phyloP scores from a whole-genome alignment of 179 eudicot genomes.

The Carnegiea gigantea region DNA sequence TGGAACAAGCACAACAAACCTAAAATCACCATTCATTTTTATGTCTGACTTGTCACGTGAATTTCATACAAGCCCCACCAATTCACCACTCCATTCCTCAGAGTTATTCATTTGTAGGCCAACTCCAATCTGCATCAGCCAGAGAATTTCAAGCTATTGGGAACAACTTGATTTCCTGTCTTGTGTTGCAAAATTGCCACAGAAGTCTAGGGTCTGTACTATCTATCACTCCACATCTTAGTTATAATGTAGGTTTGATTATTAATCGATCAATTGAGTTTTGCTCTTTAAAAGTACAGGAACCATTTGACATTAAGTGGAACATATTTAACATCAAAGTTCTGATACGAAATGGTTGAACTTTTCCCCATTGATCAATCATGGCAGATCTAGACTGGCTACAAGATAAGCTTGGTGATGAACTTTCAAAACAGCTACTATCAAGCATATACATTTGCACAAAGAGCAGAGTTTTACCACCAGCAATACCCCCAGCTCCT shows the following conservation, averaged over 20 bases:
- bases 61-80: neutral
- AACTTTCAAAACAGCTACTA: too few species aligned
- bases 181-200: neutral
- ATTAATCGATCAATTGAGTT: neutral
- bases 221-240: too few species aligned
- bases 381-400: too few species aligned
- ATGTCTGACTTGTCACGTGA: neutral
- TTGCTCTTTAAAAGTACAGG: neutral
- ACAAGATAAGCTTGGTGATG: too few species aligned
- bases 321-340: neutral
- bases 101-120: neutral
- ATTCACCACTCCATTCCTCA: neutral
- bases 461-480: too few species aligned
- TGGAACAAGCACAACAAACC: neutral
- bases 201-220: neutral
- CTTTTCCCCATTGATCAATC: too few species aligned
- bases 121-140: neutral
- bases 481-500: too few species aligned
- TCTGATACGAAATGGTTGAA: neutral
- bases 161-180: neutral
- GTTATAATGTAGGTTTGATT: neutral
- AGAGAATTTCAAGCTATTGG: neutral
- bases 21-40: neutral
- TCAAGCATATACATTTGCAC: too few species aligned
- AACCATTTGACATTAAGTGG: neutral